phyloP scores from a whole-genome alignment of 78 protist species.

The Dictyostelium capitatum region DNA sequence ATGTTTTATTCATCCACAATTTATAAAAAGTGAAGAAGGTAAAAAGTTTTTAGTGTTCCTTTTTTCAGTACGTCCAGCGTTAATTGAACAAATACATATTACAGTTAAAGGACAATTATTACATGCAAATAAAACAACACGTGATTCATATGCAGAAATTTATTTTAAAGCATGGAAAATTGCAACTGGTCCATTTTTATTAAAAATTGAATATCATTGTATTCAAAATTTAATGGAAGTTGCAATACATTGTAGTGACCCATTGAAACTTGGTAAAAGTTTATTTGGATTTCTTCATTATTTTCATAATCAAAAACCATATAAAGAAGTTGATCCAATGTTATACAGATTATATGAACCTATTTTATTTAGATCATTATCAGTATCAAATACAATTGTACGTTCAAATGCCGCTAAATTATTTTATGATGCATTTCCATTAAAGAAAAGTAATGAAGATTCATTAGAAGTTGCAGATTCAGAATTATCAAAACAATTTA shows the following conservation, averaged over 20 bases:
- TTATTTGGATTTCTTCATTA: slow-evolving; percentile 31
- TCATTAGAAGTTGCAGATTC: slow-evolving; percentile 45
- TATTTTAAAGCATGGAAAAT: slow-evolving; percentile 85
- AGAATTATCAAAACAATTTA: slow-evolving; percentile 51
- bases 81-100: slow-evolving; percentile 72
- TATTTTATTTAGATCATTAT: slow-evolving; percentile 81
- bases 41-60: slow-evolving; percentile 59
- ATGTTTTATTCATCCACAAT: slow-evolving; percentile 64
- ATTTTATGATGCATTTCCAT: slow-evolving; percentile 84
- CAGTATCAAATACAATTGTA: slow-evolving; percentile 79
- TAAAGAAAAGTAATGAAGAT: slow-evolving; percentile 55
- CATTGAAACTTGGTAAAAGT: neutral
- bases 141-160: slow-evolving; percentile 62
- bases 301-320: slow-evolving; percentile 62
- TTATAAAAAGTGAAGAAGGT: slow-evolving; percentile 76
- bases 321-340: slow-evolving; percentile 86
- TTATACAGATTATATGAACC: slow-evolving; percentile 83
- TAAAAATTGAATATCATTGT: slow-evolving; percentile 52
- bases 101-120: slow-evolving; percentile 76
- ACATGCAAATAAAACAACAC: neutral
- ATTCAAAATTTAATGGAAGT: slow-evolving; percentile 79
- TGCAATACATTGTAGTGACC: slow-evolving; percentile 53
- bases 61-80: slow-evolving; percentile 11
- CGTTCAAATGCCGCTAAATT: slow-evolving; percentile 82
- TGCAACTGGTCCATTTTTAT: slow-evolving; percentile 24